phyloP scores from a whole-genome alignment of 1,284 basidiomycete species.

The Caloboletus firmus region DNA sequence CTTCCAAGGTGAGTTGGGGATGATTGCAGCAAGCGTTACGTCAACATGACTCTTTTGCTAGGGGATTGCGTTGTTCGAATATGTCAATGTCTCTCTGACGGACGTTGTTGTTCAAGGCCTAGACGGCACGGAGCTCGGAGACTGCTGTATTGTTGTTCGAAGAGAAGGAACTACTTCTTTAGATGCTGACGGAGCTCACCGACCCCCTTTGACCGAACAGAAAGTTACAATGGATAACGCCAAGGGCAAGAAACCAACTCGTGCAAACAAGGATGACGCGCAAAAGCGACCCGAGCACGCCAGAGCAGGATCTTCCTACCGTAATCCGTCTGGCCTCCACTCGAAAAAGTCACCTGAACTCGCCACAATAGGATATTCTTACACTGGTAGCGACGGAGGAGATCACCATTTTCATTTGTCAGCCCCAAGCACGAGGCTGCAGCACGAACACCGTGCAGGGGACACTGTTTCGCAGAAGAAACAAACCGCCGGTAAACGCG shows the following conservation, averaged over 20 bases:
- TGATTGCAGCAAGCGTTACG: constrained; percentile 37
- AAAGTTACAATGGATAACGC: not conserved
- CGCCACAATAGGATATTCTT: too few species aligned
- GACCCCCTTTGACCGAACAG: not conserved
- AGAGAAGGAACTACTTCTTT: not conserved
- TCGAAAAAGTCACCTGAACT: not conserved
- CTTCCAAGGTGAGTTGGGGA: constrained; percentile 76
- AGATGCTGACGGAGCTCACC: not conserved
- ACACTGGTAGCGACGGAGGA: not conserved
- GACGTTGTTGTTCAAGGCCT: constrained; percentile 92
- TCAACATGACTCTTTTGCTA: too few species aligned
- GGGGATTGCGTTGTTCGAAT: constrained; percentile 95
- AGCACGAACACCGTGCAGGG: too few species aligned
- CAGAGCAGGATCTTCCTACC: not conserved
- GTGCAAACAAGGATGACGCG: not conserved
- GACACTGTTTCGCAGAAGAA: too few species aligned
- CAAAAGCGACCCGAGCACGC: not conserved
- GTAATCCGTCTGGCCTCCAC: not conserved
- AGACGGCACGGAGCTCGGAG: constrained; percentile 94
- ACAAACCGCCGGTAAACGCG: too few species aligned
- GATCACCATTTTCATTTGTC: not conserved
- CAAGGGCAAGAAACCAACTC: not conserved
- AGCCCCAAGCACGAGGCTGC: too few species aligned
- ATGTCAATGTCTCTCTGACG: constrained; percentile 82
- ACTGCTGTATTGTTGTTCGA: constrained; percentile 31